Evolutionary conservation across 345 rosid species (phyloP), one percentile per base, ranked within the genome.

Genomic region (Eutrema japonicum): DNA sequence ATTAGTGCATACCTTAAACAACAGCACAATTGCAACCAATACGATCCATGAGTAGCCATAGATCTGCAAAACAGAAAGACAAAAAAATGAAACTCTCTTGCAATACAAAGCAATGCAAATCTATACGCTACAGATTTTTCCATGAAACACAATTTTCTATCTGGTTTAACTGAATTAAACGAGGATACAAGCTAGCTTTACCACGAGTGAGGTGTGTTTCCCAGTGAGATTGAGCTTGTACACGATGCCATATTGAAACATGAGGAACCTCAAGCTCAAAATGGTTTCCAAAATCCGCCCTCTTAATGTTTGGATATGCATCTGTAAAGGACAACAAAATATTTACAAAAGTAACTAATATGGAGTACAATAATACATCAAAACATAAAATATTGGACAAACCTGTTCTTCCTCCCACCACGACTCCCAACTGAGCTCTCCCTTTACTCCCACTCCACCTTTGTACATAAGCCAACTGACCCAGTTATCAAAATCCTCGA

Each of bases 401-500:
- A 90, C 99, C 98, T 92, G 99, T 58, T 95, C 98, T 79, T 95
- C 99, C 33, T 90, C 90, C 98, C 99, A 95, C 99, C 99, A 95
- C 45, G 96, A 85, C 80, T 95, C 99, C 99, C 99, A 95, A 84
- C 98, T 95, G 66, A 83, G 81, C 64, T 95, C 99, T 66, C 99
- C 98, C 83, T 92, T 95, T 74, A 95, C 93, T 53, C 99, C 99
- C 3, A 95, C 96, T 64, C 99, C 99, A 73, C 99, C 99, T 90
- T 86, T 95, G 78, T 95, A 95, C 64, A 95, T 81, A 78, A 95
- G 96, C 99, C 99, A 95, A 82, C 84, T 85, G 64, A 89, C 82
- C 99, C 97, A 95, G 77, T 95, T 86, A 71, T 95, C 99, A 82
- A 95, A 92, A 86, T 95, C 99, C 80, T 88, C 99, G 6, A 95